Evolutionary conservation across 2,329 filamentous ascomycete genomes (phyloP).

Genomic region (Zarea fungicola): DNA sequence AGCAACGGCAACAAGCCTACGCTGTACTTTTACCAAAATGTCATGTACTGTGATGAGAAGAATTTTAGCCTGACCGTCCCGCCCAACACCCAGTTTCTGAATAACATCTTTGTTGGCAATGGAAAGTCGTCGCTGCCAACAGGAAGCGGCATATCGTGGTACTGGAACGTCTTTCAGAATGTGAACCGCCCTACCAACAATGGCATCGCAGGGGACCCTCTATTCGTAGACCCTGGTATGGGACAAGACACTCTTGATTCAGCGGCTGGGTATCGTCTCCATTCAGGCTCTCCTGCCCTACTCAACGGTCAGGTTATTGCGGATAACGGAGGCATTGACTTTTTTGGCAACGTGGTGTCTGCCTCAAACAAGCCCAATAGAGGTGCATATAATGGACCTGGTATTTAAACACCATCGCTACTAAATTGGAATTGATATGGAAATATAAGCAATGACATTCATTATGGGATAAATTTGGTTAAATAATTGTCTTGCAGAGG

Average conservation of each 20-base stretch:
- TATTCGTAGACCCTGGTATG: slow-evolving; percentile 15
- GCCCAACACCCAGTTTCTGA: slow-evolving; percentile 17
- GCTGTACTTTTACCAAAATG: slow-evolving; percentile 23
- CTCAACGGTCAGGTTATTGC: slow-evolving; percentile 15
- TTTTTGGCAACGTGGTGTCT: slow-evolving; percentile 18
- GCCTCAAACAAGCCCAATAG: slow-evolving; percentile 15
- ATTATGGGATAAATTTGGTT: background rate
- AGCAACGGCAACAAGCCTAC: slow-evolving; percentile 19
- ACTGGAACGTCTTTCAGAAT: slow-evolving; percentile 20
- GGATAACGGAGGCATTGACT: slow-evolving; percentile 19
- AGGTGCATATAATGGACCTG: slow-evolving; percentile 19
- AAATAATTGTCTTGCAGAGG: no score
- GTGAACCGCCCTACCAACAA: slow-evolving; percentile 15
- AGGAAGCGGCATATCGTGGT: slow-evolving; percentile 17
- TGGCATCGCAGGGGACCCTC: slow-evolving; percentile 16
- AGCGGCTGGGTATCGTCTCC: slow-evolving; percentile 17
- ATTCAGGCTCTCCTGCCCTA: slow-evolving; percentile 16
- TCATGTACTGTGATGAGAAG: slow-evolving; percentile 20
- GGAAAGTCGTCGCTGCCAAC: slow-evolving; percentile 17
- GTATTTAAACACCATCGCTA: slow-evolving; percentile 2
- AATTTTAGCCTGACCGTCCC: slow-evolving; percentile 19
- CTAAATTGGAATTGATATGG: no score
- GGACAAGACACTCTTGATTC: slow-evolving; percentile 12
- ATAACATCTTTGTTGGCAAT: slow-evolving; percentile 23
- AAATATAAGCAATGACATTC: background rate